Base-by-base conservation (phyloP, 1,139 yeast genomes). In the Cylindricascospora bacillispora region DNA sequence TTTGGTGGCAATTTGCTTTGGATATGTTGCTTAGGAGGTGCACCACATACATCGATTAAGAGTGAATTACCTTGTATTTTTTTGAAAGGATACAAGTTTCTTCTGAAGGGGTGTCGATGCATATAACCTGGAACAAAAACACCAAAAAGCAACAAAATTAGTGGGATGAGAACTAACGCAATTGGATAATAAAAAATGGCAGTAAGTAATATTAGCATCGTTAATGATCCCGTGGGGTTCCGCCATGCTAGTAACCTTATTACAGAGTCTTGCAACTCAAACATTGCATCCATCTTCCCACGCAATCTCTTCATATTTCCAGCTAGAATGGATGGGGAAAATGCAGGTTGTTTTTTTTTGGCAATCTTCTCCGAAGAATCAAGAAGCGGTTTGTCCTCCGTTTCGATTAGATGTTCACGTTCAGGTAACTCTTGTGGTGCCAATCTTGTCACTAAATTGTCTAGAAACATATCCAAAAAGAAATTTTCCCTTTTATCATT, bases 81-180 rank as follows among this genome's bases (percentile, higher is more conserved):
- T 13, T 67, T 65, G 13, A 58, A 57, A 2, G 57, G 41, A 13
- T 70, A 57, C 16, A 61, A 60, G 0, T 66, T 63, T 9, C 59
- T 56, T 17, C 62, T 56, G 43, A 71, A 59, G 0, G 86, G 93
- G 49, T 83, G 94, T 32, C 83, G 62, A 31, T 67, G 62, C 13
- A 71, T 59, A 45, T 75, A 85, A 1, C 81, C 83, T 0, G 93
- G 89, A 1, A 78, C 60, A 58, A 83, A 62, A 2, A 78, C 58
- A 0, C 74, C 76, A 36, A 67, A 61, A 22, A 78, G 49, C 4
- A 81, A 35, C 30, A 62, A 65, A 1, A 76, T 38, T 22, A 80
- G 47, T 0, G 95, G 95, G 25, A 75, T 59, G 1, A 74, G 66
- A 22, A 77, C 53, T 5, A 82, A 60, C 30, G 80, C 56, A 47